Percentiles rank a stretch among this genome's conserved stretches.
Evolutionary conservation across 139 green algal genomes (phyloP).

Genomic region (Picocystis salinarum): DNA sequence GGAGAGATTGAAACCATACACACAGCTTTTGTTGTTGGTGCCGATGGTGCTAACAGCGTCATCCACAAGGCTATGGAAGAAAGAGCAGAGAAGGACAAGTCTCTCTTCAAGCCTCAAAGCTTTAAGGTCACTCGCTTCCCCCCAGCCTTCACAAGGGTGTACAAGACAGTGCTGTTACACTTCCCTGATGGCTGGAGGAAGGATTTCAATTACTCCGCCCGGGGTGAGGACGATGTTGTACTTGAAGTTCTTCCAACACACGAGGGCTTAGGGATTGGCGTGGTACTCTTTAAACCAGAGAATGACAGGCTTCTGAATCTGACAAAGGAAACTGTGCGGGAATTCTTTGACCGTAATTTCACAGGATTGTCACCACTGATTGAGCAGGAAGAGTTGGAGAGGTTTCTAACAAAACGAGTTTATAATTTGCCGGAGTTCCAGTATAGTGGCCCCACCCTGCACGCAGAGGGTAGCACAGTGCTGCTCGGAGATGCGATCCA

Average conservation of each 20-base stretch:
- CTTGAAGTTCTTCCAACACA: slow-evolving; percentile 28
- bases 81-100: slow-evolving; percentile 1
- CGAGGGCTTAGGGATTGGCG: slow-evolving; percentile 20
- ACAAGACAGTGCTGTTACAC: slow-evolving; percentile 21
- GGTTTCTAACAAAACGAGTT: slow-evolving; percentile 11
- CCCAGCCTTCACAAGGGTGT: slow-evolving; percentile 22
- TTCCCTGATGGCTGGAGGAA: slow-evolving; percentile 3
- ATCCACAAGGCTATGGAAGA: slow-evolving; percentile 9
- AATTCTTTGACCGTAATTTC: slow-evolving; percentile 21
- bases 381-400: slow-evolving; percentile 3
- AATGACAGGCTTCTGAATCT: slow-evolving; percentile 4
- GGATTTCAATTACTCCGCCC: slow-evolving; percentile 24
- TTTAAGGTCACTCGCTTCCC: slow-evolving; percentile 10
- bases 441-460: slow-evolving; percentile 14
- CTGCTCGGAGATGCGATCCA: slow-evolving; percentile 27
- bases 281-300: slow-evolving; percentile 22
- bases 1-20: not conserved
- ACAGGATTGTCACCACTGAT: slow-evolving; percentile 16
- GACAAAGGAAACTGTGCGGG: not conserved
- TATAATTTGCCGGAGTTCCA: slow-evolving; percentile 13
- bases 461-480: slow-evolving; percentile 7
- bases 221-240: slow-evolving; percentile 1
- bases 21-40: slow-evolving; percentile 13
- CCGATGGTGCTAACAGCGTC: slow-evolving; percentile 13
- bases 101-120: too few relatives aligned